These are phyloP conservation scores for Bertia moriformis DNA, from an alignment of 2,329 filamentous ascomycete genomes.

Conservation along the genomic window DNA sequence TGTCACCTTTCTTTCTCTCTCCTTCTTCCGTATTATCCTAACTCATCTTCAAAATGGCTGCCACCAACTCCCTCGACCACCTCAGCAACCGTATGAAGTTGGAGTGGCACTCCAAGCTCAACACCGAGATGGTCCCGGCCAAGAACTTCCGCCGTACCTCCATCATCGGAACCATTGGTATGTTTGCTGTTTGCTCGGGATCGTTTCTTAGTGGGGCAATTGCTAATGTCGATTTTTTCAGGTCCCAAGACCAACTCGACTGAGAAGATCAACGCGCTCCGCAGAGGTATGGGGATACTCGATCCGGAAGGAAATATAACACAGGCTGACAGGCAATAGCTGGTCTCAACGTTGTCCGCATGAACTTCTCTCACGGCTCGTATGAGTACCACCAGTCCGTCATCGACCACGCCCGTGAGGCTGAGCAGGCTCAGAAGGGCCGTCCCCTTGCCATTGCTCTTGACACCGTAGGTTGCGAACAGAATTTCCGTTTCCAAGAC, in stretches of 20 bases:
- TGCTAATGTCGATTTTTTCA: background rate
- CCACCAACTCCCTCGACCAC: slow-evolving; percentile 64
- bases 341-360: slow-evolving; percentile 95
- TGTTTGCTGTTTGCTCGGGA: no score
- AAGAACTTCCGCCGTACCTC: slow-evolving; percentile 91
- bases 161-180: slow-evolving; percentile 84
- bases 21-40: background rate
- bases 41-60: slow-evolving; percentile 23
- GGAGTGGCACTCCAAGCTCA: slow-evolving; percentile 55
- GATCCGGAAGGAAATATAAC: background rate
- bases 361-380: slow-evolving; percentile 95
- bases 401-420: slow-evolving; percentile 85
- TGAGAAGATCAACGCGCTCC: slow-evolving; percentile 90
- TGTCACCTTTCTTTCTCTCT: background rate
- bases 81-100: slow-evolving; percentile 62
- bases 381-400: slow-evolving; percentile 81
- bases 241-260: slow-evolving; percentile 98
- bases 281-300: slow-evolving; percentile 25
- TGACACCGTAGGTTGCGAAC: no score
- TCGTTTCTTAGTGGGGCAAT: no score
- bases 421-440: slow-evolving; percentile 63
- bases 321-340: slow-evolving; percentile 23
- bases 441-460: slow-evolving; percentile 92
- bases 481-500: no score
- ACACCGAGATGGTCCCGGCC: slow-evolving; percentile 75